Base-by-base conservation (phyloP, 371 early-diverging fungal genomes). In the Sporodiniella umbellata region DNA sequence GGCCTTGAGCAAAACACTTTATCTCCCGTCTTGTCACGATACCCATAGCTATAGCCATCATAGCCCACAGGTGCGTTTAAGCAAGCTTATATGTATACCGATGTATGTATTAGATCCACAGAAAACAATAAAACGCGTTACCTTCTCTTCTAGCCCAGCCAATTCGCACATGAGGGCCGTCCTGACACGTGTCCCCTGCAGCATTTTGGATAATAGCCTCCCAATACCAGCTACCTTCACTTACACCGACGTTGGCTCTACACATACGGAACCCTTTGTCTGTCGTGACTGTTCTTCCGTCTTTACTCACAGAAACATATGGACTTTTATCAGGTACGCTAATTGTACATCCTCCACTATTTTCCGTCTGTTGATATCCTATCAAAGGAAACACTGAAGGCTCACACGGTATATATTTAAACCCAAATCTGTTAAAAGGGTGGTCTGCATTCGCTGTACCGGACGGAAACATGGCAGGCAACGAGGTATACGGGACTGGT, bases 71-170 rank as follows among this genome's bases (percentile, higher is more conserved):
- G 87, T 1, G 83, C 84, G 54, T 84, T 80, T 14, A 82, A 49
- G 49, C 80, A 81, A 5, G 84, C 86, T 83, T n/a, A n/a, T n/a
- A n/a, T n/a, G n/a, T n/a, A n/a, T n/a, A n/a, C n/a, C n/a, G n/a
- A n/a, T n/a, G n/a, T n/a, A n/a, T n/a, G n/a, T n/a, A n/a, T n/a
- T n/a, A n/a, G n/a, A n/a, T n/a, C n/a, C n/a, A n/a, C n/a, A n/a
- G n/a, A n/a, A n/a, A n/a, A n/a, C n/a, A n/a, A n/a, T n/a, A n/a
- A n/a, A n/a, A n/a, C n/a, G n/a, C 39, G 15, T 42, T 72, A 80
- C 84, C 85, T 79, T 86, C 85, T 48, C 87, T 70, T 28, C 85
- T 64, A 12, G 83, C 80, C 79, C 79, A 84, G 5, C 87, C 87
- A 17, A 86, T 63, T 11, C 87, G 80, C 2, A 86, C 85, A 63